phyloP scores from a whole-genome alignment of 345 rosid species.

The Kernera saxatilis region DNA sequence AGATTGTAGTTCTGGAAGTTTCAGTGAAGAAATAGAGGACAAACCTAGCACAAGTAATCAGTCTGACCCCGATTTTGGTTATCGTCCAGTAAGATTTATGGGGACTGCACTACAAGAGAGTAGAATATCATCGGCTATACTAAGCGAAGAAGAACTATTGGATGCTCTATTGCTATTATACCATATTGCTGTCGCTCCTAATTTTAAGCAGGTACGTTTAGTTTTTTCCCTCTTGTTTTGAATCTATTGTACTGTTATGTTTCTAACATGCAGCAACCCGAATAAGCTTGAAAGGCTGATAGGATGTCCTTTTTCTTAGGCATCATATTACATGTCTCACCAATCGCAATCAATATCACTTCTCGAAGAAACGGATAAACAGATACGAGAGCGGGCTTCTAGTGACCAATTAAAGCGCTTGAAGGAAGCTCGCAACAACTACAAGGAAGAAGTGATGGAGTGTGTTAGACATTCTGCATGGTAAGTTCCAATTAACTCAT shows the following conservation, averaged over 20 bases:
- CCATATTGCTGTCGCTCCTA: constrained; percentile 92
- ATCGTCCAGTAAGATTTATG: constrained; percentile 49
- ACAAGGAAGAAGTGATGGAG: constrained; percentile 77
- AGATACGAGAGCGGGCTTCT: constrained; percentile 67
- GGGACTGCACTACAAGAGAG: constrained; percentile 53
- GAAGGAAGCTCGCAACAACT: constrained; percentile 87
- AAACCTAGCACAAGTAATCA: constrained; percentile 94
- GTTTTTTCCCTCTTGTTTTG: not conserved
- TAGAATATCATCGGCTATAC: constrained; percentile 51
- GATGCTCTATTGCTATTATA: constrained; percentile 73
- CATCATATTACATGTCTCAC: constrained; percentile 77
- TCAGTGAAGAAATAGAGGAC: constrained; percentile 80
- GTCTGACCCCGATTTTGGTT: constrained; percentile 77
- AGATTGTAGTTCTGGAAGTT: constrained; percentile 69
- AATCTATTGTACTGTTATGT: not conserved
- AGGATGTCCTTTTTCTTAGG: constrained; percentile 43
- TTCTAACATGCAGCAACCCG: not conserved
- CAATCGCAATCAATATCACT: constrained; percentile 84
- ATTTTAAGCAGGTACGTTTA: constrained; percentile 77
- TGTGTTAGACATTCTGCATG: constrained; percentile 87
- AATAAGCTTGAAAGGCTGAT: constrained; percentile 24
- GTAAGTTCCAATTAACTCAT: constrained; percentile 39
- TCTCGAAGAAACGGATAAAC: constrained; percentile 89
- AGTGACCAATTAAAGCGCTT: constrained; percentile 68
- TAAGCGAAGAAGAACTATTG: constrained; percentile 87